Conservation (phyloP, 2,329 filamentous ascomycete genomes). For the Hypocreales sp. region DNA sequence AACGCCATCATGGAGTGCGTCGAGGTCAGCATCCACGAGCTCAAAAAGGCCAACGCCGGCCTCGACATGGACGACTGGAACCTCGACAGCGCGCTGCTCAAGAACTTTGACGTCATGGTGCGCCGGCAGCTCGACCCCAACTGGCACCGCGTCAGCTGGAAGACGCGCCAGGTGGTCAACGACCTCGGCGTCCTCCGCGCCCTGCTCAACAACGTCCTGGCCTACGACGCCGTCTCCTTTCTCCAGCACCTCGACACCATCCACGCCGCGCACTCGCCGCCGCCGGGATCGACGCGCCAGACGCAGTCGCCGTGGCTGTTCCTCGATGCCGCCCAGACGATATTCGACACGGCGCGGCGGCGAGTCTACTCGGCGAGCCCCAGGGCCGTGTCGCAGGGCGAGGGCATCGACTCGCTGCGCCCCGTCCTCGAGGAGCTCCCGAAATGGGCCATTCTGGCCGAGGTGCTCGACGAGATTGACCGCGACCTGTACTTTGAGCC, state of each 20-base stretch:
- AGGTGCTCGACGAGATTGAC: slow-evolving; percentile 87
- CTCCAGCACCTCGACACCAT: slow-evolving; percentile 90
- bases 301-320: slow-evolving; percentile 94
- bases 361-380: slow-evolving; percentile 67
- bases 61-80: slow-evolving; percentile 97
- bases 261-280: slow-evolving; percentile 75
- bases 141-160: slow-evolving; percentile 92
- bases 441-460: slow-evolving; percentile 82
- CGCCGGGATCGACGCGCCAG: slow-evolving; percentile 72
- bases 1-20: slow-evolving; percentile 92
- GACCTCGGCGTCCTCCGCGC: slow-evolving; percentile 72
- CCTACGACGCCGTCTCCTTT: slow-evolving; percentile 82
- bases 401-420: slow-evolving; percentile 44
- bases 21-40: slow-evolving; percentile 81
- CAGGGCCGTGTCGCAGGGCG: slow-evolving; percentile 30
- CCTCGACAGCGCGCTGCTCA: slow-evolving; percentile 78
- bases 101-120: slow-evolving; percentile 81
- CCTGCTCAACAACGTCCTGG: slow-evolving; percentile 68
- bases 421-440: slow-evolving; percentile 87
- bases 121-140: slow-evolving; percentile 85
- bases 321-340: slow-evolving; percentile 82
- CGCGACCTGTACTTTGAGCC: slow-evolving; percentile 78
- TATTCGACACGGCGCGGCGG: slow-evolving; percentile 80
- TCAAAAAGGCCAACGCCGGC: slow-evolving; percentile 80
- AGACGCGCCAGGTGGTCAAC: slow-evolving; percentile 85